Percentiles rank a stretch among this genome's conserved stretches.
These are phyloP conservation scores for Lithohypha guttulata DNA, from an alignment of 2,329 filamentous ascomycete genomes.

Conservation along the genomic window DNA sequence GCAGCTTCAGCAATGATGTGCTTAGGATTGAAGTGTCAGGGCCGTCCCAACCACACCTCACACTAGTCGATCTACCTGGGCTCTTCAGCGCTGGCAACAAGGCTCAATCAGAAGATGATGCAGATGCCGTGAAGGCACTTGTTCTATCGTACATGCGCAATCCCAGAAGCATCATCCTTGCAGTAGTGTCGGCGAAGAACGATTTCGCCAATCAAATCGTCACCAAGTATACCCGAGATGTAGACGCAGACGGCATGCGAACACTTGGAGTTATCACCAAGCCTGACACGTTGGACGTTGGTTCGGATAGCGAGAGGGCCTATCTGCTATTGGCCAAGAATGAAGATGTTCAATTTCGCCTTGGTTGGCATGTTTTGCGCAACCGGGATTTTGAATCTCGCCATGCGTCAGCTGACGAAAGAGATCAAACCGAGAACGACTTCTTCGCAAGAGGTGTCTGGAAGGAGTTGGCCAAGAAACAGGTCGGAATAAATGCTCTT, in stretches of 20 bases:
- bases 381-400: constrained; percentile 34
- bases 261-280: constrained; percentile 41
- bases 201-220: constrained; percentile 35
- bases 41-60: constrained; percentile 30
- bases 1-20: constrained; percentile 33
- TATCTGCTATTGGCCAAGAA: constrained; percentile 33
- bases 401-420: constrained; percentile 13
- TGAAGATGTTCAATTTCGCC: constrained; percentile 26
- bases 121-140: constrained; percentile 42
- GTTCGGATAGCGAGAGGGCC: constrained; percentile 27
- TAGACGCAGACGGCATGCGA: constrained; percentile 28
- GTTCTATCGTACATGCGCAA: constrained; percentile 32
- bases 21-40: constrained; percentile 34
- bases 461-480: constrained; percentile 22
- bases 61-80: constrained; percentile 37
- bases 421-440: constrained; percentile 26
- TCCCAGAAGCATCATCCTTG: constrained; percentile 36
- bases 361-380: constrained; percentile 42
- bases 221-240: constrained; percentile 26
- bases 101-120: constrained; percentile 32
- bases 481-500: constrained; percentile 26
- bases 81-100: constrained; percentile 26
- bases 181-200: constrained; percentile 36
- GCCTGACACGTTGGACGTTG: constrained; percentile 29
- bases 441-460: constrained; percentile 26